These are phyloP conservation scores for Chlorella sp. DNA, from an alignment of 139 green algal genomes.

Conservation along the genomic window DNA sequence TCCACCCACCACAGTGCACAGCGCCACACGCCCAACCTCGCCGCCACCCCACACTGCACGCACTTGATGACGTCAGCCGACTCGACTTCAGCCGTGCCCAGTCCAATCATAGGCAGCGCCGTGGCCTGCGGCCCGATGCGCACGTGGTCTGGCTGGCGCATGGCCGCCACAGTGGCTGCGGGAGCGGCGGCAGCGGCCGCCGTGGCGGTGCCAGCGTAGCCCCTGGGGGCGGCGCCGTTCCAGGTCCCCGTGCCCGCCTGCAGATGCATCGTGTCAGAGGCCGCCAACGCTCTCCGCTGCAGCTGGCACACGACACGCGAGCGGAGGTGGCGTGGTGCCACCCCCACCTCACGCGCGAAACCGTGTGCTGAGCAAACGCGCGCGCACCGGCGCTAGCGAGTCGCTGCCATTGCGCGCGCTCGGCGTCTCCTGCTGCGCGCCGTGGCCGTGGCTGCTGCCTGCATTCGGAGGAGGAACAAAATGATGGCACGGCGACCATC, in stretches of 20 bases:
- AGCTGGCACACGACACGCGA: too few relatives aligned
- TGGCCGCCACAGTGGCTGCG: slow-evolving; percentile 1
- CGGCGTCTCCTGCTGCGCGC: neutral
- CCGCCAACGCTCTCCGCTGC: too few relatives aligned
- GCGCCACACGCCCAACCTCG: too few relatives aligned
- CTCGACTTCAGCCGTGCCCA: slow-evolving; percentile 51
- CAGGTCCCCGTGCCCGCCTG: slow-evolving; percentile 62
- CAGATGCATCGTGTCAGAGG: too few relatives aligned
- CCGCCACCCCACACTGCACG: too few relatives aligned
- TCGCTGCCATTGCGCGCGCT: neutral
- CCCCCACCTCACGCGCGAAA: too few relatives aligned
- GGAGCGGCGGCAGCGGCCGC: slow-evolving; percentile 7
- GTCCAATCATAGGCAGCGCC: slow-evolving; percentile 59
- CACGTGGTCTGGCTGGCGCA: slow-evolving; percentile 28
- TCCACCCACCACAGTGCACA: too few relatives aligned
- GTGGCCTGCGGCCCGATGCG: slow-evolving; percentile 37
- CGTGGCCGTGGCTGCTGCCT: too few relatives aligned
- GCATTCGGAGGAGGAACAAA: neutral
- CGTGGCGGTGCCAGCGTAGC: slow-evolving; percentile 11
- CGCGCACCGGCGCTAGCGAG: neutral
- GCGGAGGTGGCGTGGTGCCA: too few relatives aligned
- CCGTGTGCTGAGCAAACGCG: too few relatives aligned
- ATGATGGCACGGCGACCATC: neutral
- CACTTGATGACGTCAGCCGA: slow-evolving; percentile 43
- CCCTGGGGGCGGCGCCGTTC: slow-evolving; percentile 69